Evolutionary conservation across 306 rosid species (phyloP), one percentile per base, ranked within the genome.

Genomic region (barrel medic (Medicago truncatula)): DNA sequence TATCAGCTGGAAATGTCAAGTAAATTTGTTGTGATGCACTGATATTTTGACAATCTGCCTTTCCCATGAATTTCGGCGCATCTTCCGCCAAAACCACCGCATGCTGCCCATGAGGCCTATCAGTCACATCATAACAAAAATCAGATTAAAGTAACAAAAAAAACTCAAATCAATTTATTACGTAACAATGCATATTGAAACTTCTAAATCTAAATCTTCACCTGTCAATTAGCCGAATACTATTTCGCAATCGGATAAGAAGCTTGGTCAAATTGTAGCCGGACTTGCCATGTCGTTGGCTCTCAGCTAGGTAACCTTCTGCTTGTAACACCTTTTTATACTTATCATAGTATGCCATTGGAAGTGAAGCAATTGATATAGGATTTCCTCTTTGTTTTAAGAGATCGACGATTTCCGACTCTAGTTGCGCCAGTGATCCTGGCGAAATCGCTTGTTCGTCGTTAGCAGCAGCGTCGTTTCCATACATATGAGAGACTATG

Each of bases 31-130:
- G 78, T 1, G 94, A 86, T 1, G 96, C 92, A 23, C 94, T 88
- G 11, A 91, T 88, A 74, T 82, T 81, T 31, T 86, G 87, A 61
- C 92, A 87, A 13, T 91, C 94, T 1, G 76, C 74, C 73, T 79
- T 93, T n/a, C 89, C 90, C 60, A 60, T 14, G 83, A 66, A 88
- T 63, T 81, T 86, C 0, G 84, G 17, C 44, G 92, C 77, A 70
- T 93, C 94, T 87, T 89, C 97, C 1, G 87, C 87, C 52, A 93
- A 81, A 86, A 91, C 86, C 63, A 91, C 91, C 0, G 88, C 87
- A 52, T 91, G 98, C 69, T 91, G 98, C 49, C 97, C 98, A 53
- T 93, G 97, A 67, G 97, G 98, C 85, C 98, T 93, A 88, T 36
- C 70, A 63, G 46, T 73, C 50, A 79, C 4, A 67, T 43, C 46